These are phyloP conservation scores for Xylariaceae sp. DNA, from an alignment of 2,329 filamentous ascomycete genomes.

Conservation along the genomic window DNA sequence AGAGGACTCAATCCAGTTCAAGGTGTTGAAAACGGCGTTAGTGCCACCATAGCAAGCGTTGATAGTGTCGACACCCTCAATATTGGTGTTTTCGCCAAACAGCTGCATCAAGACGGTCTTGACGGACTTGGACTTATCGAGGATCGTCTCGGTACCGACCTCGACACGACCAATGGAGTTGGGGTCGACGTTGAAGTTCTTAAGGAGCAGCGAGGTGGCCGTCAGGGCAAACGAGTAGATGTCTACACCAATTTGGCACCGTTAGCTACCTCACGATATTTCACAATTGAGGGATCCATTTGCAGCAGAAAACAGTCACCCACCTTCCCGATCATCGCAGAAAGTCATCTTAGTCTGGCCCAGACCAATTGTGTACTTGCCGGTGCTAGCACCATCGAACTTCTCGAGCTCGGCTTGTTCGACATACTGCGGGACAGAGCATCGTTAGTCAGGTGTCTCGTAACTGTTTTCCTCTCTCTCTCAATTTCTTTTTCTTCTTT, in stretches of 20 bases:
- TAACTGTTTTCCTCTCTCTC: no score
- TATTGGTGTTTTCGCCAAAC: constrained; percentile 81
- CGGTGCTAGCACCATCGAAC: constrained; percentile 80
- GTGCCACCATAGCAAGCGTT: constrained; percentile 89
- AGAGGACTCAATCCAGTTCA: constrained; percentile 88
- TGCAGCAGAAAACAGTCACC: constrained; percentile 37
- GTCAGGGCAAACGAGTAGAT: constrained; percentile 88
- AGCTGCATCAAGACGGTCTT: constrained; percentile 89
- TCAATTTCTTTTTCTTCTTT: constrained; percentile 23
- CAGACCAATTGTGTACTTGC: constrained; percentile 90
- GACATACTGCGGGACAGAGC: constrained; percentile 67
- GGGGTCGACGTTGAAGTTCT: constrained; percentile 82
- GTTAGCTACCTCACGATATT: constrained; percentile 9
- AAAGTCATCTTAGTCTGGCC: constrained; percentile 93
- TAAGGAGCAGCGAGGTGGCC: constrained; percentile 75
- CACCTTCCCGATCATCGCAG: constrained; percentile 87
- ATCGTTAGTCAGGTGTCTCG: constrained; percentile 30
- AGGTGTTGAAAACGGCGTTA: constrained; percentile 80
- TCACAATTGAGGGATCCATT: not conserved
- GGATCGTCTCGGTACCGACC: constrained; percentile 83
- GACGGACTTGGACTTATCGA: constrained; percentile 91
- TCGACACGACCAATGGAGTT: constrained; percentile 80
- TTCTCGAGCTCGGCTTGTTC: constrained; percentile 84
- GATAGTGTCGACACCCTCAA: constrained; percentile 82
- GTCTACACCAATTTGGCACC: constrained; percentile 56